phyloP scores from a whole-genome alignment of 495 filamentous ascomycete genomes.

The Haplographium delicatum region DNA sequence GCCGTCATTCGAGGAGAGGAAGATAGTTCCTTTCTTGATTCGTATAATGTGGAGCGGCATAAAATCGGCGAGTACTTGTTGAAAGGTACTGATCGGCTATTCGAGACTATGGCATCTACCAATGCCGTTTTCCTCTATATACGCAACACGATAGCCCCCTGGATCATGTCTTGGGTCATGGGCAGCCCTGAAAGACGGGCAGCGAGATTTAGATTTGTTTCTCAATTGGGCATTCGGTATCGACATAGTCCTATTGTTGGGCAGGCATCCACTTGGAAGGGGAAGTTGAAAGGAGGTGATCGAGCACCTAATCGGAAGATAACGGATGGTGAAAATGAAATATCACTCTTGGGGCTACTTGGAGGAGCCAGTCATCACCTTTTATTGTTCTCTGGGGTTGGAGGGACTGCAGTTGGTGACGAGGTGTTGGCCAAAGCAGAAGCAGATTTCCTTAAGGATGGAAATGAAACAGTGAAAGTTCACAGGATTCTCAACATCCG shows the following conservation, averaged over 20 bases:
- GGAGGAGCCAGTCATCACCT: conserved; percentile 26
- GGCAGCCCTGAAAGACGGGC: conserved; percentile 14
- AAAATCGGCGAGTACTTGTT: conserved; percentile 27
- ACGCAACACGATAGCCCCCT: conserved; percentile 31
- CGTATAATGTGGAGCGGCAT: conserved; percentile 27
- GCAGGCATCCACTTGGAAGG: conserved; percentile 23
- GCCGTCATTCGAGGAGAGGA: conserved; percentile 8
- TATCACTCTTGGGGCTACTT: conserved; percentile 29
- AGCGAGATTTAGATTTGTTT: conserved; percentile 31
- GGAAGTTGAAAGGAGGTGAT: conserved; percentile 31
- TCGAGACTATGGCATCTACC: conserved; percentile 31
- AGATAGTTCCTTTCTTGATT: conserved; percentile 23
- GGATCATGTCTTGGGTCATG: conserved; percentile 31
- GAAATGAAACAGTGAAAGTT: neutral
- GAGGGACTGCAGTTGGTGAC: conserved; percentile 8
- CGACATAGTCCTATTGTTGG: conserved; percentile 30
- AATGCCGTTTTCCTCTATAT: conserved; percentile 27
- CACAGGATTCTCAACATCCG: conserved; percentile 1
- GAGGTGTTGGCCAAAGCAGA: conserved; percentile 12
- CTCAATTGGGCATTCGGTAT: conserved; percentile 36
- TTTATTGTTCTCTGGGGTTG: conserved; percentile 31
- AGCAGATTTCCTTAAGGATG: neutral
- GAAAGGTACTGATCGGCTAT: conserved; percentile 32
- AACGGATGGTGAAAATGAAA: conserved; percentile 8
- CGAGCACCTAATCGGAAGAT: conserved; percentile 30